Percentiles rank a stretch among this genome's conserved stretches.
Evolutionary conservation across 2,329 filamentous ascomycete genomes (phyloP).

Genomic region (Lecanicillium sp.): DNA sequence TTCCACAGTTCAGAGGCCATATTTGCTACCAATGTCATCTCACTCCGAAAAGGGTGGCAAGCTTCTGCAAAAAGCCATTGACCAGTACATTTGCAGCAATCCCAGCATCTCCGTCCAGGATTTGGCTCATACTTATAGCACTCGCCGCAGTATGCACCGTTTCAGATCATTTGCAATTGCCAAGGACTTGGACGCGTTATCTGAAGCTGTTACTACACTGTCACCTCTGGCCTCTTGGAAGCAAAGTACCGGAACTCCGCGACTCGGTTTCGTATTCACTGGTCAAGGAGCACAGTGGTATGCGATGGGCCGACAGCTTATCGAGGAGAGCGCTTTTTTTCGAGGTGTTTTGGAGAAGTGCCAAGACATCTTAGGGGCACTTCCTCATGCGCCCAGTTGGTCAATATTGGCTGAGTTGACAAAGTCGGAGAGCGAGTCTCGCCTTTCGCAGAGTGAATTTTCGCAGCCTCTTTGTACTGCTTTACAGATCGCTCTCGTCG

Average conservation of each 20-base stretch:
- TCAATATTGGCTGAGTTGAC: constrained; percentile 20
- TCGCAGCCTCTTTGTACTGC: constrained; percentile 27
- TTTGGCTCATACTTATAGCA: constrained; percentile 14
- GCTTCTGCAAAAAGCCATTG: neutral
- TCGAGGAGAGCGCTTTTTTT: constrained; percentile 5
- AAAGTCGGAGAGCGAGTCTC: constrained; percentile 2
- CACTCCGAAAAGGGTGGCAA: neutral
- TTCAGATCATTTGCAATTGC: constrained; percentile 15
- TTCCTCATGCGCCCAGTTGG: constrained; percentile 22
- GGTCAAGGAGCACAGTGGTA: constrained; percentile 29
- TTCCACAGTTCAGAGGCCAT: neutral
- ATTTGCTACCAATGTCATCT: neutral
- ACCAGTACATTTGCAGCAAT: neutral
- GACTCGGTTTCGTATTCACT: constrained; percentile 20
- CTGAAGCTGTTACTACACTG: constrained; percentile 12
- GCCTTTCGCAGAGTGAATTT: constrained; percentile 20
- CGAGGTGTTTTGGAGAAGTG: constrained; percentile 16
- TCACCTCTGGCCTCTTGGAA: neutral
- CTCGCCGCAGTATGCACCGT: constrained; percentile 9
- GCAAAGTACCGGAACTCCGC: neutral
- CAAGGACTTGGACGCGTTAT: neutral
- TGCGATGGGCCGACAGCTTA: constrained; percentile 26
- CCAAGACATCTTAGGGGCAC: constrained; percentile 16
- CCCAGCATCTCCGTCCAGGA: neutral
- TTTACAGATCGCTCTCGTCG: constrained; percentile 24